These are phyloP conservation scores for Vanrija sp. DNA, from an alignment of 1,284 basidiomycete genomes.

Conservation along the genomic window DNA sequence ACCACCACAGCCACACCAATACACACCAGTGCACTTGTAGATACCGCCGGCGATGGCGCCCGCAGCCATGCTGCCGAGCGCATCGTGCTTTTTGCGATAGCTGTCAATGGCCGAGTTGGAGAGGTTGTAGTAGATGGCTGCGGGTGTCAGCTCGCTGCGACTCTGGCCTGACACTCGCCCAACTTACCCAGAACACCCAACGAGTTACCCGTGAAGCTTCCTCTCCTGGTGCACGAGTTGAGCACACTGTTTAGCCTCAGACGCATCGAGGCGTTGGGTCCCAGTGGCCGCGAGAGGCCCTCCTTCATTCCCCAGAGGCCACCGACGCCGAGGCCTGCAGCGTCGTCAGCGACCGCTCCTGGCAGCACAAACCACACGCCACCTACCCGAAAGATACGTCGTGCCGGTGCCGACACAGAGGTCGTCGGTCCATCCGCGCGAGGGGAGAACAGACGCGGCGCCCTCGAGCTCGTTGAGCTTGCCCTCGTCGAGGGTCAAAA, in stretches of 20 bases:
- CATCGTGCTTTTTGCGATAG: conserved; percentile 86
- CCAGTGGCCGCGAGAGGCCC: conserved; percentile 80
- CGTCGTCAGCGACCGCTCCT: conserved; percentile 56
- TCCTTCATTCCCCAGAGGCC: conserved; percentile 95
- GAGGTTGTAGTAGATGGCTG: conserved; percentile 93
- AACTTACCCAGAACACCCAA: conserved; percentile 86
- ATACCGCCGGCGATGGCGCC: conserved; percentile 86
- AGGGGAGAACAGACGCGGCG: conserved; percentile 78
- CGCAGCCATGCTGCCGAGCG: conserved; percentile 82
- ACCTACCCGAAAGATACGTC: conserved; percentile 93
- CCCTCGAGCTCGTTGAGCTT: conserved; percentile 83
- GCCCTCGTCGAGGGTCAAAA: conserved; percentile 88
- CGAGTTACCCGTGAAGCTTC: conserved; percentile 97
- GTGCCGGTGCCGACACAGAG: conserved; percentile 98
- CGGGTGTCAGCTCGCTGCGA: conserved; percentile 13
- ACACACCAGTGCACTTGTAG: conserved; percentile 88
- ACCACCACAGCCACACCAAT: conserved; percentile 12
- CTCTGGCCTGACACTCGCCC: not conserved
- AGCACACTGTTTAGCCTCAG: conserved; percentile 94
- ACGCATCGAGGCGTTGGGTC: conserved; percentile 60
- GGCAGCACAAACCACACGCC: conserved; percentile 57
- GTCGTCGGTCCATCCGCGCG: conserved; percentile 98
- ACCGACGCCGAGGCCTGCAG: conserved; percentile 81
- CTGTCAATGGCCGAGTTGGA: conserved; percentile 91
- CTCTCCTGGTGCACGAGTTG: conserved; percentile 93